A percentile compares a stretch with the other conserved stretches of the same genome.
These are phyloP conservation scores for Multifurca ochricompacta DNA, from an alignment of 768 basidiomycete species.

Conservation along the genomic window DNA sequence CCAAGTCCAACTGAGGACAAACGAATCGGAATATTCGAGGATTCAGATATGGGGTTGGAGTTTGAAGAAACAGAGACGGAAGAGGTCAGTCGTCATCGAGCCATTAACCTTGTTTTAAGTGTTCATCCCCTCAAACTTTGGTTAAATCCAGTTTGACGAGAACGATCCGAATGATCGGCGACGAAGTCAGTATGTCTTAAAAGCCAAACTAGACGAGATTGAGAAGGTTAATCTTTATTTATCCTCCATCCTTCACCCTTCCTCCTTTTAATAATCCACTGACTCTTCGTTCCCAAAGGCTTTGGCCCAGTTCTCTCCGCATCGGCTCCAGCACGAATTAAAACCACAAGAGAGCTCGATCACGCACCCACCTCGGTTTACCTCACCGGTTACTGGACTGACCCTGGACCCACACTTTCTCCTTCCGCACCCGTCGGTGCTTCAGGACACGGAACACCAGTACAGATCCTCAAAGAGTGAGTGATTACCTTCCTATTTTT, in stretches of 20 bases:
- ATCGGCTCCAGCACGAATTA: conserved; percentile 25
- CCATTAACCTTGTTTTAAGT: too few relatives aligned
- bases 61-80: conserved; percentile 37
- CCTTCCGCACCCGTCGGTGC: background rate
- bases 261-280: background rate
- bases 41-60: conserved; percentile 38
- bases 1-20: conserved; percentile 37
- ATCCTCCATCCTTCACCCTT: too few relatives aligned
- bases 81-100: conserved; percentile 23
- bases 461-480: conserved; percentile 5
- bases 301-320: conserved; percentile 61
- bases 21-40: conserved; percentile 38
- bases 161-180: conserved; percentile 68
- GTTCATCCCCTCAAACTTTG: too few relatives aligned
- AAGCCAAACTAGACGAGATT: conserved; percentile 69
- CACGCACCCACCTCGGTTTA: background rate
- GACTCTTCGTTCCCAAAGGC: conserved; percentile 33
- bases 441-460: background rate
- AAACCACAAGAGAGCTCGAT: conserved; percentile 3
- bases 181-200: conserved; percentile 68
- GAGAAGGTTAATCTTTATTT: conserved; percentile 60
- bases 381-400: conserved; percentile 18
- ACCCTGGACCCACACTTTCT: background rate
- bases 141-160: conserved; percentile 53
- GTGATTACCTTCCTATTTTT: conserved; percentile 6